These are phyloP conservation scores for Pouteria campechiana DNA, from an alignment of 179 eudicot genomes.

Conservation along the genomic window DNA sequence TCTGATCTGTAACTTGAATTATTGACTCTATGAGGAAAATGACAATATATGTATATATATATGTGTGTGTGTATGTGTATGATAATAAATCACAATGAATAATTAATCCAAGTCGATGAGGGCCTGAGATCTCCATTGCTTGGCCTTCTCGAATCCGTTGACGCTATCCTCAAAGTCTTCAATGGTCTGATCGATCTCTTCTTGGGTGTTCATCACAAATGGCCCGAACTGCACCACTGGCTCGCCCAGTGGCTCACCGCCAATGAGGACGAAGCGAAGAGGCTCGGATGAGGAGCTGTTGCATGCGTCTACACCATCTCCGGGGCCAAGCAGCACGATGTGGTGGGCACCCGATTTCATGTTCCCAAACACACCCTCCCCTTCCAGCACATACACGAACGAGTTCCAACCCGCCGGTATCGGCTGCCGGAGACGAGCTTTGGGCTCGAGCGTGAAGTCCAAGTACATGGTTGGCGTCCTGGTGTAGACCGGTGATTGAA, in stretches of 20 bases:
- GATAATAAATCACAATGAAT: too few relatives aligned
- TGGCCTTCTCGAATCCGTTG: constrained; percentile 83
- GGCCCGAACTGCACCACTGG: constrained; percentile 72
- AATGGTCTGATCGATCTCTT: constrained; percentile 69
- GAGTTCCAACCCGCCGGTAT: constrained; percentile 59
- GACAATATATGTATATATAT: too few relatives aligned
- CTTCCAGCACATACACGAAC: constrained; percentile 62
- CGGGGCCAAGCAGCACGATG: constrained; percentile 47
- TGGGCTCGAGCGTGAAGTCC: constrained; percentile 66
- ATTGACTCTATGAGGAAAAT: too few relatives aligned
- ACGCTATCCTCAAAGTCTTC: constrained; percentile 58
- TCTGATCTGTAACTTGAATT: too few relatives aligned
- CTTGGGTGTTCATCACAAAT: constrained; percentile 87
- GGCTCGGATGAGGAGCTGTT: constrained; percentile 32
- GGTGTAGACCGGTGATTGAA: constrained; percentile 45
- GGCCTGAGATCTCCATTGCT: constrained; percentile 59
- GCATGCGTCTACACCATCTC: constrained; percentile 62
- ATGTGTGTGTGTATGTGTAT: too few relatives aligned
- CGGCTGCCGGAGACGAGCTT: constrained; percentile 42
- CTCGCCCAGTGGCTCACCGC: constrained; percentile 74
- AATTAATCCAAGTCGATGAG: too few relatives aligned
- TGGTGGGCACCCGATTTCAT: constrained; percentile 37
- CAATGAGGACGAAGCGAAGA: constrained; percentile 50
- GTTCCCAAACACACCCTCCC: constrained; percentile 67
- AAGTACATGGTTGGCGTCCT: constrained; percentile 73